Conservation (phyloP, 2,329 filamentous ascomycete species). For the Neodidymelliopsis sp. region DNA sequence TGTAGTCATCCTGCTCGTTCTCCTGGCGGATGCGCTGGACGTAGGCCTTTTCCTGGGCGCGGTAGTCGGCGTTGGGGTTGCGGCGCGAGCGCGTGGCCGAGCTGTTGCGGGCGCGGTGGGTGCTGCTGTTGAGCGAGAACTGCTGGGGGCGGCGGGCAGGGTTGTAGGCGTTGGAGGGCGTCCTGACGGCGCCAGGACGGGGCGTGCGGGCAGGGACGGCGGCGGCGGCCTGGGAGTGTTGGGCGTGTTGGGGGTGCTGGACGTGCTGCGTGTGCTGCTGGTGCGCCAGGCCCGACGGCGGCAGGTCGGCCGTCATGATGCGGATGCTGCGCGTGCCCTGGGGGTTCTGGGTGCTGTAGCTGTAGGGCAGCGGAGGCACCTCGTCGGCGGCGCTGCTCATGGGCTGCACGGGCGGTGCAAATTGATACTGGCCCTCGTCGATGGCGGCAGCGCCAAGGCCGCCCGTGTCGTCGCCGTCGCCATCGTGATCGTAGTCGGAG, state of each 20-base stretch:
- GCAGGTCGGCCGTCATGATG: slow-evolving; percentile 35
- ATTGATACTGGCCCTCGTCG: slow-evolving; percentile 48
- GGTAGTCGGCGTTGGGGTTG: slow-evolving; percentile 76
- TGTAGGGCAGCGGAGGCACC: slow-evolving; percentile 21
- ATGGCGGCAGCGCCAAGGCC: slow-evolving; percentile 54
- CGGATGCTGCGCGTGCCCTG: slow-evolving; percentile 33
- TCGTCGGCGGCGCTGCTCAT: slow-evolving; percentile 29
- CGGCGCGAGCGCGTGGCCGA: slow-evolving; percentile 63
- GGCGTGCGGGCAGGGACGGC: slow-evolving; percentile 30
- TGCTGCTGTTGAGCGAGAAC: slow-evolving; percentile 52
- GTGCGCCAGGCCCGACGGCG: slow-evolving; percentile 36
- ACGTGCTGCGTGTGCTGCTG: slow-evolving; percentile 28
- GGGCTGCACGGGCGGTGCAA: slow-evolving; percentile 49
- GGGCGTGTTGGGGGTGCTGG: slow-evolving; percentile 29
- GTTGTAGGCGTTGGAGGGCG: slow-evolving; percentile 59
- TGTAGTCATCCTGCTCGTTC: slow-evolving; percentile 70
- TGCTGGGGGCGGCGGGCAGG: slow-evolving; percentile 58
- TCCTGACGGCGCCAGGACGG: slow-evolving; percentile 55
- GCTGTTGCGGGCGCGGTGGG: slow-evolving; percentile 62
- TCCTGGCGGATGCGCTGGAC: slow-evolving; percentile 90
- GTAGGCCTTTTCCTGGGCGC: slow-evolving; percentile 92
- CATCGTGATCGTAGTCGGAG: slow-evolving; percentile 51
- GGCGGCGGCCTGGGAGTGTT: slow-evolving; percentile 21
- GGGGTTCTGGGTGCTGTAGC: slow-evolving; percentile 37
- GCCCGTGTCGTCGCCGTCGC: slow-evolving; percentile 43